These are phyloP conservation scores for Trypanosoma congolense DNA, from an alignment of 208 protist species.

Conservation along the genomic window DNA sequence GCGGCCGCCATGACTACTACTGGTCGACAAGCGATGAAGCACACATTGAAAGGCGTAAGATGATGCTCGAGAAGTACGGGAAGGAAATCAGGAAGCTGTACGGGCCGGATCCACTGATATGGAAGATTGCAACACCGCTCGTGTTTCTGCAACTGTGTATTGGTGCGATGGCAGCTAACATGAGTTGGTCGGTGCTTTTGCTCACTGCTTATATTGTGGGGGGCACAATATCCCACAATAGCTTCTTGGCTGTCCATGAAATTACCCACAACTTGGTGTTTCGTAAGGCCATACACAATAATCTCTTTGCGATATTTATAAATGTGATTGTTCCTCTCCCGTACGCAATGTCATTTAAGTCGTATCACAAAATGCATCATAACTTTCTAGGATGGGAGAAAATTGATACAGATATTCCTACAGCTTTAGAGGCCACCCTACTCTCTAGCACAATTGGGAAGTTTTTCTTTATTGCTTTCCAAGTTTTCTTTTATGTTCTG, in stretches of 20 bases:
- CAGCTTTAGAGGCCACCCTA: conserved; percentile 58
- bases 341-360: conserved; percentile 89
- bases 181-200: conserved; percentile 62
- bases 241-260: conserved; percentile 90
- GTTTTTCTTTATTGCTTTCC: conserved; percentile 80
- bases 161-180: conserved; percentile 46
- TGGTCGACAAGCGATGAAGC: conserved; percentile 62
- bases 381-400: conserved; percentile 86
- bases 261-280: conserved; percentile 87
- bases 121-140: conserved; percentile 37
- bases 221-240: conserved; percentile 76
- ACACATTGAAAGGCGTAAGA: conserved; percentile 59
- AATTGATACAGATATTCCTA: conserved; percentile 87
- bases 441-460: conserved; percentile 68
- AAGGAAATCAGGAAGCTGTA: conserved; percentile 77
- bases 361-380: conserved; percentile 92
- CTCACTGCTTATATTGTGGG: conserved; percentile 76
- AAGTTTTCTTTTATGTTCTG: conserved; percentile 88
- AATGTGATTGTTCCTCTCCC: conserved; percentile 88
- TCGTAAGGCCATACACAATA: conserved; percentile 68
- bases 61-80: conserved; percentile 77
- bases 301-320: conserved; percentile 72
- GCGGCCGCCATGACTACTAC: conserved; percentile 58
- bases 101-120: conserved; percentile 56
- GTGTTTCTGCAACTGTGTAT: conserved; percentile 66